Evolutionary conservation across 2,329 filamentous ascomycete genomes (phyloP), one percentile per base, ranked within the genome.

Genomic region (Tolypocladium endophyticum): DNA sequence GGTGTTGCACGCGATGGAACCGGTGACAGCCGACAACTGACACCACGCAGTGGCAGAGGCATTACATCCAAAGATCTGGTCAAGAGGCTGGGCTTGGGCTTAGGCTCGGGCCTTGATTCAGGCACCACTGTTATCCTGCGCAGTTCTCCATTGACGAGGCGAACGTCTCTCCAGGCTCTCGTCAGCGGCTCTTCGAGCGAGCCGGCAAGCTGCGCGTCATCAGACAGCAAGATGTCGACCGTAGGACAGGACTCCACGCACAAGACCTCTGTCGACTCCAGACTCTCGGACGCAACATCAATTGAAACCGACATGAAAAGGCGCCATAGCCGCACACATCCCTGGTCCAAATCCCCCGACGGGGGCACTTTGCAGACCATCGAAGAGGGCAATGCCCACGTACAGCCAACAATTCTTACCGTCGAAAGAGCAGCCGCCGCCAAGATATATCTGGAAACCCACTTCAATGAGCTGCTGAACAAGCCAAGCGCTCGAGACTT

Each of bases 381-480:
- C 28, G 68, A 71, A 12, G 73, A 75, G 57, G 61, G 64, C 4
- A 59, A 63, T 1, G 60, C 68, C 39, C 63, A 63, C 12, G 62
- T 66, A 12, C 66, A 65, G 39, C 74, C 75, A 4, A 75, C 75
- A 0, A 68, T 76, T 14, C 53, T 66, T 33, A 96, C 92, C 0
- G 87, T 91, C 0, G 93, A 97, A 74, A 85, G 83, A 61, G 84
- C 87, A 3, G 86, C 91, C 0, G 87, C 90, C 0, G 88, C 90
- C 52, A 97, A 96, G 71, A 84, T 95, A 25, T 95, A 86, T 66
- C 81, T 97, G 12, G 94, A 97, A 72, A 90, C 86, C 0, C 84
- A 92, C 67, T 97, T 89, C 76, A 87, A 92, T 65, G 77, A 85
- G n/a, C 71, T 91, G 9, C 77, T 90, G 2, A 77, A 77, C 33